Evolutionary conservation across 2,329 filamentous ascomycete species (phyloP), one percentile per base, ranked within the genome.

Genomic region (Aspergillus tanneri): DNA sequence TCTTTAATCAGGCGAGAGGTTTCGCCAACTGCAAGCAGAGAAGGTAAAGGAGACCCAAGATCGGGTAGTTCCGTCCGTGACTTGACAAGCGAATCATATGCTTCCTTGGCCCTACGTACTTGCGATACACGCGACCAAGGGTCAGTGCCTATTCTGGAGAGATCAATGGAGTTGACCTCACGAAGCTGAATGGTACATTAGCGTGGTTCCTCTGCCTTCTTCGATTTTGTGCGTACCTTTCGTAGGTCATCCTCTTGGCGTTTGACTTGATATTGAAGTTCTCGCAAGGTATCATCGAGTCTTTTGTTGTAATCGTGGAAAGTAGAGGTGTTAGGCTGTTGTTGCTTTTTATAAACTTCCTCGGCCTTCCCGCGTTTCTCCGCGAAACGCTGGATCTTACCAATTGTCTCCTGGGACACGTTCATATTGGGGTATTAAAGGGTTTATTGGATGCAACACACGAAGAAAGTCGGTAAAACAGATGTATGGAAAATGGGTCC

Each of bases 21-120:
- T 58, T 80, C 83, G 43, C 86, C 83, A 45, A 90, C 70, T 5
- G 88, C 87, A 32, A 93, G 65, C 4, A 95, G 74, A 5, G 84
- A 82, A 3, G 88, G 87, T 5, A 93, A 69, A 5, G 85, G 76
- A 16, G 88, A 92, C 41, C 79, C 81, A 8, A 81, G 72, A 19
- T 77, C 75, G 2, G 88, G 88, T 18, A 92, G 72, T 57, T 83
- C 82, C 7, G 86, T 84, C 43, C 84, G 77, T 11, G 78, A 76
- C 35, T 79, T 72, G 10, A 82, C 78, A 38, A 90, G 72, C 12
- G 79, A 77, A 43, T 82, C 78, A 59, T 90, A 89, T 3, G 86
- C 87, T 41, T 76, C 71, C 58, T 81, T 84, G 61, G 90, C 72
- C 28, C 72, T 64, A 44, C 69, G 71, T 23, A 80, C 67, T 69